Base-by-base conservation (phyloP, 148 eudicot genomes). In the Vaccinium corymbosum region DNA sequence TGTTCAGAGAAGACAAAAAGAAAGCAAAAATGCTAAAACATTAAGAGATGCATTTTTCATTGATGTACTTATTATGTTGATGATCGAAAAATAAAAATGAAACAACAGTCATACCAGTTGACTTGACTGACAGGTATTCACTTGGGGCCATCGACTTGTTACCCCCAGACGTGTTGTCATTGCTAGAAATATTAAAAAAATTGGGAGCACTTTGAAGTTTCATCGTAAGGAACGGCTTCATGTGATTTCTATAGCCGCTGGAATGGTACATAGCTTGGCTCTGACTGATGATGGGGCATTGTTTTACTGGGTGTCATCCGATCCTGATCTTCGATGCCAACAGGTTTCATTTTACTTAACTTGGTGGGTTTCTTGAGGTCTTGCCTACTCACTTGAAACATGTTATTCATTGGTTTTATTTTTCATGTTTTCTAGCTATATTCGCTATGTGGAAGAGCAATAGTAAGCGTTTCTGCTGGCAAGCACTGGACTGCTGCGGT, bases 121-220 rank as follows among this genome's bases (percentile, higher is more conserved):
- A 19, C 68, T 49, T 87, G 84, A 15, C 70, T 86, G 84, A 86
- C 89, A 97, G 99, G 97, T 97, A 19, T 95, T 94, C 80, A 97
- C 99, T 49, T 97, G 99, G 99, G 99, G 99, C 81, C 99, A 97
- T 87, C 95, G 96, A 81, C 96, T 97, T 87, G 99, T 97, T 76
- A 97, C 93, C 77, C 99, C 99, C 46, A 92, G 91, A 82, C 97
- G 99, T 80, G 96, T 94, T 53, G 80, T 92, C 49, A 80, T 95
- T 86, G 84, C 98, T 38, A 92, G 98, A 87, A 93, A 90, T 84
- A 82, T 93, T 80, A 95, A 90, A 88, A 97, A 97, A 89, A 72
- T 80, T 76, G 99, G 97, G 78, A 93, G 75, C 85, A 84, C 90
- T 7, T 82, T 95, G 90, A 97, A 93, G 88, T 97, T 95, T 85